Conservation (phyloP, 2,329 filamentous ascomycete genomes). For the Colletotrichum magnum region DNA sequence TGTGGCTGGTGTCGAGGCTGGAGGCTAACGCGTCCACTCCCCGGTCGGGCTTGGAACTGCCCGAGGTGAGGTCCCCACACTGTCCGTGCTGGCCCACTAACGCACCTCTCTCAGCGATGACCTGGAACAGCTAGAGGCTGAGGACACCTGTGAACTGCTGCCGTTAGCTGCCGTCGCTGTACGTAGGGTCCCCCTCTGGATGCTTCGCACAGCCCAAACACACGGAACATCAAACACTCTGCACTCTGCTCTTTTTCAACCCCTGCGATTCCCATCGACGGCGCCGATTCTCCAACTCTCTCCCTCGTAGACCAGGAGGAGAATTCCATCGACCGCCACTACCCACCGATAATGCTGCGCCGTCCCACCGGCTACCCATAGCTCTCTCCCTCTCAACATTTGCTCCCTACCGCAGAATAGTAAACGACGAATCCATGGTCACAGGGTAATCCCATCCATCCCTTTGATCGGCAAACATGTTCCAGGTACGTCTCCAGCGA, state of each 20-base stretch:
- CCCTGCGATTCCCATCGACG: neutral
- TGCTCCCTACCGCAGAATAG: constrained; percentile 6
- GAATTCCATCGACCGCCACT: neutral
- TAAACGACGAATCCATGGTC: constrained; percentile 27
- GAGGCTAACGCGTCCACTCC: constrained; percentile 14
- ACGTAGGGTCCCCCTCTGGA: constrained; percentile 21
- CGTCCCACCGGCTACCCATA: constrained; percentile 23
- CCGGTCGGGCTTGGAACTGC: no score
- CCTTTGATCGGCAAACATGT: constrained; percentile 44
- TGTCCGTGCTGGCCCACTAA: constrained; percentile 20
- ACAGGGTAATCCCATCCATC: constrained; percentile 40
- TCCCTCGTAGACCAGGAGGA: neutral
- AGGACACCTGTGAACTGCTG: constrained; percentile 36
- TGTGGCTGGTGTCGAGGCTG: constrained; percentile 28
- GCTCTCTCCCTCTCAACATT: constrained; percentile 16
- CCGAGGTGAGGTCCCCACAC: constrained; percentile 7
- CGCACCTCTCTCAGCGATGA: neutral
- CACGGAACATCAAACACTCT: neutral
- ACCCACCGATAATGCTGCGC: constrained; percentile 34
- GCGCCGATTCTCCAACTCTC: neutral
- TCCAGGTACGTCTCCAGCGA: constrained; percentile 44
- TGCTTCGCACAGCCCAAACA: neutral
- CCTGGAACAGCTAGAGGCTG: constrained; percentile 26
- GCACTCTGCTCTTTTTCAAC: neutral
- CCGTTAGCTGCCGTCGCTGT: neutral